Percentiles rank a stretch among this genome's conserved stretches.
These are phyloP conservation scores for Waltiozyma sp. DNA, from an alignment of 1,139 yeast genomes.

Conservation along the genomic window DNA sequence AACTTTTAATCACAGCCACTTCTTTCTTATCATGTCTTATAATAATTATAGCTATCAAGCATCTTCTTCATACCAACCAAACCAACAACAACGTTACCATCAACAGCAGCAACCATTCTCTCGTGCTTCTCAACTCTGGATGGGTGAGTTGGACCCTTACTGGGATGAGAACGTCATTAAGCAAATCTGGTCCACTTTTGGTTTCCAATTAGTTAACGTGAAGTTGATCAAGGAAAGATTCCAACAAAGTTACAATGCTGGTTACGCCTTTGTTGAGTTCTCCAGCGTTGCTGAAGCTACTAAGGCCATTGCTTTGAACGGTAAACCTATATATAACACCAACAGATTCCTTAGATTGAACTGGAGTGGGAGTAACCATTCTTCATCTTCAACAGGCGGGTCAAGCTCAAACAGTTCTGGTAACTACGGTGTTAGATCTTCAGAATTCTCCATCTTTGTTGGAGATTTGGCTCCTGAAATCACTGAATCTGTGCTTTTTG, in stretches of 20 bases:
- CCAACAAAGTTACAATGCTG: slow-evolving; percentile 39
- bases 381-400: background rate
- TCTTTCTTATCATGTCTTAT: slow-evolving; percentile 1
- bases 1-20: background rate
- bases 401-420: slow-evolving; percentile 4
- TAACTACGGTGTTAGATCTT: slow-evolving; percentile 14
- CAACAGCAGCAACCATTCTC: slow-evolving; percentile 3
- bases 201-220: slow-evolving; percentile 39
- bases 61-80: slow-evolving; percentile 1
- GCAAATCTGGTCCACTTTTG: slow-evolving; percentile 52
- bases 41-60: background rate
- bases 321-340: slow-evolving; percentile 53
- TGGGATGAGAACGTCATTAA: slow-evolving; percentile 68
- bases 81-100: background rate
- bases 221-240: slow-evolving; percentile 45
- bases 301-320: slow-evolving; percentile 62
- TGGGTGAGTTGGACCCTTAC: slow-evolving; percentile 88
- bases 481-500: slow-evolving; percentile 58
- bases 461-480: slow-evolving; percentile 77
- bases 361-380: slow-evolving; percentile 64
- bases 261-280: slow-evolving; percentile 84
- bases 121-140: slow-evolving; percentile 44
- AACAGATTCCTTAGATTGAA: slow-evolving; percentile 60
- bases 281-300: slow-evolving; percentile 53
- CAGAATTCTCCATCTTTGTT: slow-evolving; percentile 66